Conservation (phyloP, 345 rosid species). For the Pugionium cornutum region DNA sequence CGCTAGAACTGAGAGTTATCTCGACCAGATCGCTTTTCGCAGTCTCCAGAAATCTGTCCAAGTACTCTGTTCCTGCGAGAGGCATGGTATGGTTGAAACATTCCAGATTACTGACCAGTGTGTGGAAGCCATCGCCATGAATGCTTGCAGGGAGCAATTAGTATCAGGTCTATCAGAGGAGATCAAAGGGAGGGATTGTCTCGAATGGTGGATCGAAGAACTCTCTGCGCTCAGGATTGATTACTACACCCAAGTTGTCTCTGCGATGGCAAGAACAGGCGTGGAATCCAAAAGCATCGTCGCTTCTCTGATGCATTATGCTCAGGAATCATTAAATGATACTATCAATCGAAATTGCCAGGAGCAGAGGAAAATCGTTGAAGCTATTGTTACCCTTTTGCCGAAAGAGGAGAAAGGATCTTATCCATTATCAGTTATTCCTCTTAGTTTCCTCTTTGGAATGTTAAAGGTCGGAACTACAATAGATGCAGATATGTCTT, state of each 20-base stretch:
- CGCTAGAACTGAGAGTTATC: slow-evolving; percentile 57
- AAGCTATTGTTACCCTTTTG: slow-evolving; percentile 63
- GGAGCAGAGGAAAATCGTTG: slow-evolving; percentile 61
- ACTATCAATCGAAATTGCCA: slow-evolving; percentile 46
- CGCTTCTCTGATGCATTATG: slow-evolving; percentile 74
- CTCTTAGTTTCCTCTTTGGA: slow-evolving; percentile 77
- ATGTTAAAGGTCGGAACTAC: slow-evolving; percentile 65
- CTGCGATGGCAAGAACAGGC: slow-evolving; percentile 62
- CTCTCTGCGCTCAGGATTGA: slow-evolving; percentile 60
- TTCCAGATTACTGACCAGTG: slow-evolving; percentile 56
- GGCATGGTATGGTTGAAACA: slow-evolving; percentile 51
- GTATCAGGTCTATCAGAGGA: slow-evolving; percentile 62
- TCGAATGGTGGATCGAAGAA: slow-evolving; percentile 85
- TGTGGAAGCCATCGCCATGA: slow-evolving; percentile 71
- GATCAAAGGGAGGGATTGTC: slow-evolving; percentile 51
- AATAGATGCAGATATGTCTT: slow-evolving; percentile 51
- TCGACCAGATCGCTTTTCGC: slow-evolving; percentile 52
- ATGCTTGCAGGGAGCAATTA: slow-evolving; percentile 75
- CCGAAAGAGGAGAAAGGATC: slow-evolving; percentile 56
- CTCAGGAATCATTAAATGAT: slow-evolving; percentile 64
- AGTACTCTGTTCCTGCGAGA: slow-evolving; percentile 65
- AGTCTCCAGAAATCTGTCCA: slow-evolving; percentile 66
- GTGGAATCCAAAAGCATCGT: slow-evolving; percentile 57
- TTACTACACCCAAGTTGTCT: slow-evolving; percentile 57
- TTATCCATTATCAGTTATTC: slow-evolving; percentile 35